Base-by-base conservation (phyloP, 2,329 filamentous ascomycete genomes). In the Clarireedia paspali region DNA sequence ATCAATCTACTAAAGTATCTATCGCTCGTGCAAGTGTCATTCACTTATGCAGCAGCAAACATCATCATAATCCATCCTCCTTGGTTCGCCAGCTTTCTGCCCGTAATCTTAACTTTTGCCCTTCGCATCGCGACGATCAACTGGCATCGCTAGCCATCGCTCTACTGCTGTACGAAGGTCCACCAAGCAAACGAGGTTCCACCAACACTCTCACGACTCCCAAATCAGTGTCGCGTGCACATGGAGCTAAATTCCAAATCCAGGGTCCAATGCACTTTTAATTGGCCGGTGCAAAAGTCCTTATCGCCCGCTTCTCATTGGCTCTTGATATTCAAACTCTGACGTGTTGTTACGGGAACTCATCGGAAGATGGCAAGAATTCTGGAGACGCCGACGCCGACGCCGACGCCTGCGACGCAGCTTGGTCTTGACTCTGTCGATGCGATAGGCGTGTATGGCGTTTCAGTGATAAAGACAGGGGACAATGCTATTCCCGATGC, bases 151-250 rank as follows among this genome's bases (percentile, higher is more conserved):
- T 12, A 34, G 30, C 30, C 30, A 34, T 34, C 30, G 30, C 30
- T 34, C 27, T 7, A 2, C 27, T 27, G 26, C 26, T 27, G 6
- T 14, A 40, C 17, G 7, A 24, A 17, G 5, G 30, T 42, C 39
- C 39, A 42, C n/a, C 15, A 17, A 17, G 15, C 4, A 17, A 20
- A n/a, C 2, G 39, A 42, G 15, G 45, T n/a, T 47, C 23, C 23
- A 34, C 45, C 23, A 26, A 14, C 15, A 26, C 9, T 27, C 47
- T 30, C 15, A n/a, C 17, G 12, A 15, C 6, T 30, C 10, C 7
- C 23, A 20, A 24, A n/a, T 17, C 34, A 48, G 48, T 59, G 59
- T 60, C 58, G 56, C 59, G 57, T 60, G 60, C 55, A 54, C 57
- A 51, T 38, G 30, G 42, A 24, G 47, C 47, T 49, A 49, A 49